Conservation (phyloP, 2,329 filamentous ascomycete genomes). For the Nothophoma quercina region DNA sequence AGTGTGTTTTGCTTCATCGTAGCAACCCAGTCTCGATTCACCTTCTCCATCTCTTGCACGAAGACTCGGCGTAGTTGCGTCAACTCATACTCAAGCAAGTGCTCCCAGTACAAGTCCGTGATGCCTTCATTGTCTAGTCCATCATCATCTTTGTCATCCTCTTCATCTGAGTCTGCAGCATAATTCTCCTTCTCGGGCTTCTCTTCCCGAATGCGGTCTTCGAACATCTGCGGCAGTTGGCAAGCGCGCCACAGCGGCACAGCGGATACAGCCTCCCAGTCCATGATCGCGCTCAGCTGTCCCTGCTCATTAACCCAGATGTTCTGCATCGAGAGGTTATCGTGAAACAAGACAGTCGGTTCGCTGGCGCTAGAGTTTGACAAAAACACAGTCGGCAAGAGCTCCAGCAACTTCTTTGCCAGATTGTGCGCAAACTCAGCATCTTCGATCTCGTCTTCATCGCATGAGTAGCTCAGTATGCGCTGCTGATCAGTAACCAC, state of each 20-base stretch:
- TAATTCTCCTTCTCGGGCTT: conserved; percentile 1
- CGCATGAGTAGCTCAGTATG: conserved; percentile 1
- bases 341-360: conserved; percentile 10
- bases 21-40: neutral
- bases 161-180: neutral
- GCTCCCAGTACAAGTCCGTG: conserved; percentile 19
- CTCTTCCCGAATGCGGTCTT: conserved; percentile 10
- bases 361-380: neutral
- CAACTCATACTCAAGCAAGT: conserved; percentile 18
- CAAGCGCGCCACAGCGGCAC: conserved; percentile 21
- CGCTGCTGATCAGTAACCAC: conserved; percentile 4
- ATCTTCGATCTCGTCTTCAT: conserved; percentile 22
- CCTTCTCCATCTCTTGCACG: conserved; percentile 1
- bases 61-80: conserved; percentile 16
- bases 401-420: neutral
- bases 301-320: conserved; percentile 21
- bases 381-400: conserved; percentile 13
- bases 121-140: conserved; percentile 18
- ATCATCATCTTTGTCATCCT: conserved; percentile 6
- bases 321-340: conserved; percentile 18
- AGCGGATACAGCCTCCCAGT: conserved; percentile 25
- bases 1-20: neutral
- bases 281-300: conserved; percentile 15
- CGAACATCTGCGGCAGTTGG: conserved; percentile 16
- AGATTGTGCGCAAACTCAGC: conserved; percentile 6